Evolutionary conservation across 2,329 filamentous ascomycete species (phyloP).

Genomic region (Aureobasidium leucospermi): DNA sequence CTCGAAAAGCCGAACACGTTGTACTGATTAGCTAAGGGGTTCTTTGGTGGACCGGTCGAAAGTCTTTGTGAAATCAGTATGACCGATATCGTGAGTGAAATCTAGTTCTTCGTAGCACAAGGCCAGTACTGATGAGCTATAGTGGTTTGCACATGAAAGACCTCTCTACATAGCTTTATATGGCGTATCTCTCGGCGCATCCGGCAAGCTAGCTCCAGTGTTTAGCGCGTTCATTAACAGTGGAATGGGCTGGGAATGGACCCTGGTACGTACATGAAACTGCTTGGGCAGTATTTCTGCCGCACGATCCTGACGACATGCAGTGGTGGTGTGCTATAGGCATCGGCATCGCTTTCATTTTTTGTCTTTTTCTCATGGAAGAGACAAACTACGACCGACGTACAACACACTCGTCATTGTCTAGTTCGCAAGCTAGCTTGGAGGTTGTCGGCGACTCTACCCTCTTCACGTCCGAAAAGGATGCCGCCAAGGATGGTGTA

Average conservation of each 20-base stretch:
- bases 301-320: neutral
- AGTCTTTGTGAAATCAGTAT: conserved; percentile 19
- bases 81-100: conserved; percentile 17
- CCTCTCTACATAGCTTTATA: conserved; percentile 24
- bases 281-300: neutral
- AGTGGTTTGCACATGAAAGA: conserved; percentile 25
- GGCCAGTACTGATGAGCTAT: neutral
- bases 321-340: conserved; percentile 49
- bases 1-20: neutral
- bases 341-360: conserved; percentile 39
- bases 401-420: neutral
- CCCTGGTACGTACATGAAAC: conserved; percentile 24
- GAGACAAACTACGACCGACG: conserved; percentile 46
- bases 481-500: neutral
- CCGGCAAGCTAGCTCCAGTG: conserved; percentile 29
- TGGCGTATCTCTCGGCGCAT: conserved; percentile 16
- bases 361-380: conserved; percentile 53
- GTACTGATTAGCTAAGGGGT: conserved; percentile 13
- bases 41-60: conserved; percentile 22
- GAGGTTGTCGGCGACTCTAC: neutral
- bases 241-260: conserved; percentile 44
- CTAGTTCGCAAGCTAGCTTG: neutral
- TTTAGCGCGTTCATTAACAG: conserved; percentile 45
- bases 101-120: neutral
- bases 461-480: neutral